A percentile compares a stretch with the other conserved stretches of the same genome.
Evolutionary conservation across 2,329 filamentous ascomycete species (phyloP).

Genomic region (Pseudocercospora fuligena): DNA sequence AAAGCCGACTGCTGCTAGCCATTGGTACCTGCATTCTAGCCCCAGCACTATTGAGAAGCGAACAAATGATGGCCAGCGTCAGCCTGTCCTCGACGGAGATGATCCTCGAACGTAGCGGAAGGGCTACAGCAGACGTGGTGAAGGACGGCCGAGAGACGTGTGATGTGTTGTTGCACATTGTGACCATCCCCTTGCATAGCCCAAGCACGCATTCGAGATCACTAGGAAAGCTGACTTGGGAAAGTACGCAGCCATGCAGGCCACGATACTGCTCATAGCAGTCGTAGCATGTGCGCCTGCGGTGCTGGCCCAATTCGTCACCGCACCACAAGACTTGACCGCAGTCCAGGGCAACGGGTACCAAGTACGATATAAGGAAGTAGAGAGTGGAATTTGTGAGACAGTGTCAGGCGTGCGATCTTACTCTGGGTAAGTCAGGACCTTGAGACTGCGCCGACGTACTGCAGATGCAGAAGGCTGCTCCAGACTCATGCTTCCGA

Average conservation of each 20-base stretch:
- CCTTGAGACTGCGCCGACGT: slow-evolving; percentile 48
- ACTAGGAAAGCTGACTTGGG: neutral
- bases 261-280: neutral
- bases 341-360: slow-evolving; percentile 52
- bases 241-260: neutral
- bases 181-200: neutral
- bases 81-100: slow-evolving; percentile 20
- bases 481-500: neutral
- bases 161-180: slow-evolving; percentile 5
- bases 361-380: slow-evolving; percentile 64
- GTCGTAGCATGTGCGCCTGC: slow-evolving; percentile 1
- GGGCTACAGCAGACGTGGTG: neutral
- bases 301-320: slow-evolving; percentile 47
- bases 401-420: slow-evolving; percentile 61
- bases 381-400: slow-evolving; percentile 60
- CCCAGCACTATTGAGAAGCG: slow-evolving; percentile 10
- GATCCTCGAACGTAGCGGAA: slow-evolving; percentile 1
- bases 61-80: slow-evolving; percentile 14
- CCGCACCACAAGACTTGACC: slow-evolving; percentile 50
- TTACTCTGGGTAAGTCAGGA: slow-evolving; percentile 56
- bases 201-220: slow-evolving; percentile 1
- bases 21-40: slow-evolving; percentile 15
- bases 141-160: neutral
- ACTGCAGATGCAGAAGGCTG: neutral
- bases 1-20: slow-evolving; percentile 3